These are phyloP conservation scores for Moricandia moricandioides DNA, from an alignment of 345 rosid genomes.

Conservation along the genomic window DNA sequence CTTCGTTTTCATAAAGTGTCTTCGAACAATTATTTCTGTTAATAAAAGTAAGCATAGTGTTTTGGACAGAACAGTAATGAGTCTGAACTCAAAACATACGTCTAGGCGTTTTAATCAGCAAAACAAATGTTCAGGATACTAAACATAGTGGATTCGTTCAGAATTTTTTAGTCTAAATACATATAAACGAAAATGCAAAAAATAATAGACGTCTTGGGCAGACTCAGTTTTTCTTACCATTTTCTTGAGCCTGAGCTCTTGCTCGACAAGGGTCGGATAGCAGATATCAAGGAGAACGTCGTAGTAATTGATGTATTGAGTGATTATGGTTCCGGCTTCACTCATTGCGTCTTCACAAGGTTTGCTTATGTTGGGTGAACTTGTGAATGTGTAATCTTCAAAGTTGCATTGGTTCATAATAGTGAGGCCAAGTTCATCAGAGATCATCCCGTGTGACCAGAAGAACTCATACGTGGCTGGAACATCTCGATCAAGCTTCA, in stretches of 20 bases:
- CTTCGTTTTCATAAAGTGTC: not conserved
- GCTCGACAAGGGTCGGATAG: constrained; percentile 76
- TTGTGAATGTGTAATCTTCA: constrained; percentile 59
- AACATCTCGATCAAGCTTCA: constrained; percentile 69
- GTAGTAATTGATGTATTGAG: constrained; percentile 64
- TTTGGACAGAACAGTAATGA: too few species aligned
- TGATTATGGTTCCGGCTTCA: constrained; percentile 54
- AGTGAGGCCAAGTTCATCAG: constrained; percentile 76
- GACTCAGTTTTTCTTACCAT: constrained; percentile 39
- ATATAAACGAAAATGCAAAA: not conserved
- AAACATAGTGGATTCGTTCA: not conserved
- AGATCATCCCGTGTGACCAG: constrained; percentile 97
- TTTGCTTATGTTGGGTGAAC: constrained; percentile 52
- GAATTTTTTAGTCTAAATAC: too few species aligned
- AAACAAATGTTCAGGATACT: not conserved
- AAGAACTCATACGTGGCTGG: constrained; percentile 74
- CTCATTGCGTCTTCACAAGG: constrained; percentile 54
- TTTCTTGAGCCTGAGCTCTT: constrained; percentile 78
- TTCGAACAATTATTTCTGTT: not conserved
- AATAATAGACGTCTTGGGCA: not conserved
- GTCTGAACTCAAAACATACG: not conserved
- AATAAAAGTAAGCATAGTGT: not conserved
- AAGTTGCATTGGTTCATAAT: constrained; percentile 77
- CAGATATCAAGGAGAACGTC: constrained; percentile 85
- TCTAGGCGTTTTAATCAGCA: not conserved